Evolutionary conservation across 768 basidiomycete species (phyloP).

Genomic region (Boletus sp.): DNA sequence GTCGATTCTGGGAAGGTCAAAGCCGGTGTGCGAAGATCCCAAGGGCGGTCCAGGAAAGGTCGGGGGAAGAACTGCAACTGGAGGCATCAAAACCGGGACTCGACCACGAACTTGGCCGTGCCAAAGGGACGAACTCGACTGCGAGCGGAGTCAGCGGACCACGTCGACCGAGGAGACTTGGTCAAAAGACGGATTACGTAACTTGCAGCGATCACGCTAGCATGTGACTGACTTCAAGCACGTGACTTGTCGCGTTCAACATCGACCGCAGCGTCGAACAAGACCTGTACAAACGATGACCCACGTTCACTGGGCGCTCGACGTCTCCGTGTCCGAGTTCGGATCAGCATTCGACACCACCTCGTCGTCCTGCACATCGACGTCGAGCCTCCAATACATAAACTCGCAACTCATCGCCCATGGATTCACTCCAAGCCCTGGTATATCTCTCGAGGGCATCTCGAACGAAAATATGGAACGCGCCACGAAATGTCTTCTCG

Average conservation of each 20-base stretch:
- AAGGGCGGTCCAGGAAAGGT: conserved; percentile 25
- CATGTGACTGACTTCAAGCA: conserved; percentile 16
- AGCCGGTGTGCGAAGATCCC: too few species aligned
- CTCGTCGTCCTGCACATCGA: conserved; percentile 38
- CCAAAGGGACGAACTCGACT: conserved; percentile 6
- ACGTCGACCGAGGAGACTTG: conserved; percentile 12
- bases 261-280: conserved; percentile 10
- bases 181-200: conserved; percentile 24
- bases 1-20: too few species aligned
- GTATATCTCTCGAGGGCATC: conserved; percentile 67
- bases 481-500: conserved; percentile 71
- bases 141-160: not conserved
- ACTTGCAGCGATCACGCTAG: conserved; percentile 13
- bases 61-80: conserved; percentile 40
- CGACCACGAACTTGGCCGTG: too few species aligned
- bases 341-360: too few species aligned
- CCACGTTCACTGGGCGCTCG: too few species aligned
- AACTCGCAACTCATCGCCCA: conserved; percentile 82
- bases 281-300: conserved; percentile 12
- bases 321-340: too few species aligned
- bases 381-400: conserved; percentile 70
- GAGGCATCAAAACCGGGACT: not conserved
- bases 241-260: conserved; percentile 33
- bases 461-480: conserved; percentile 53
- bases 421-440: conserved; percentile 65